phyloP scores from a whole-genome alignment of 108 stramenopile species.

The Fragilaria crotonensis region DNA sequence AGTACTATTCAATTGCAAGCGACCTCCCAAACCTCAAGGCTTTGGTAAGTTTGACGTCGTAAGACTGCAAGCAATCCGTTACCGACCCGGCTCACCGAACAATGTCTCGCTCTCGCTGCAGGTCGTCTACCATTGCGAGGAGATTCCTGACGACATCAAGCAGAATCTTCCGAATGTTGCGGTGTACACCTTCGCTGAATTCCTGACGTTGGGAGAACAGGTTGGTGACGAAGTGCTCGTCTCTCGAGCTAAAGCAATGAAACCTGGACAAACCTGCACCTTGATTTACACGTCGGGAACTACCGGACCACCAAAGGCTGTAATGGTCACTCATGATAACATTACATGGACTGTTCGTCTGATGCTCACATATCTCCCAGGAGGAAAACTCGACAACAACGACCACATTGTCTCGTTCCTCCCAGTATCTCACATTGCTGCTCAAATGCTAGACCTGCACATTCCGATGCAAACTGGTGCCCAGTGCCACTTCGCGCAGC shows the following conservation, averaged over 20 bases:
- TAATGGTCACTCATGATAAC: slow-evolving; percentile 81
- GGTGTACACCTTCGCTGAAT: slow-evolving; percentile 25
- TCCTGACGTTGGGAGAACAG: slow-evolving; percentile 18
- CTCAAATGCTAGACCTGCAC: slow-evolving; percentile 42
- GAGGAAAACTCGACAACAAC: slow-evolving; percentile 9
- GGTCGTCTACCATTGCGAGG: background rate
- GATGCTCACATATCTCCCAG: slow-evolving; percentile 7
- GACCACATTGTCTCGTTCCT: slow-evolving; percentile 39
- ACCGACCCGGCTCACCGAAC: too few species aligned
- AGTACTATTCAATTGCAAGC: slow-evolving; percentile 35
- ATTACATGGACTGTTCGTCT: slow-evolving; percentile 39
- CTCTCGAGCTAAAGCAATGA: too few species aligned
- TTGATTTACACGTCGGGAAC: slow-evolving; percentile 81
- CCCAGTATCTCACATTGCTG: slow-evolving; percentile 56
- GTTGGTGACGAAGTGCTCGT: background rate
- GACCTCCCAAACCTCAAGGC: slow-evolving; percentile 52
- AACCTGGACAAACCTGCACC: too few species aligned
- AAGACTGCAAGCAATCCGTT: slow-evolving; percentile 17
- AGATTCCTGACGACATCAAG: slow-evolving; percentile 8
- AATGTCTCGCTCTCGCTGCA: too few species aligned
- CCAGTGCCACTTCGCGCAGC: slow-evolving; percentile 52
- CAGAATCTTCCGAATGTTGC: slow-evolving; percentile 11
- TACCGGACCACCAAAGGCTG: slow-evolving; percentile 77
- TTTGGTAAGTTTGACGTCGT: slow-evolving; percentile 58
- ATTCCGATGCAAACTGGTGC: slow-evolving; percentile 35